phyloP scores from a whole-genome alignment of 768 basidiomycete genomes.

The Leccinum uliginosum region DNA sequence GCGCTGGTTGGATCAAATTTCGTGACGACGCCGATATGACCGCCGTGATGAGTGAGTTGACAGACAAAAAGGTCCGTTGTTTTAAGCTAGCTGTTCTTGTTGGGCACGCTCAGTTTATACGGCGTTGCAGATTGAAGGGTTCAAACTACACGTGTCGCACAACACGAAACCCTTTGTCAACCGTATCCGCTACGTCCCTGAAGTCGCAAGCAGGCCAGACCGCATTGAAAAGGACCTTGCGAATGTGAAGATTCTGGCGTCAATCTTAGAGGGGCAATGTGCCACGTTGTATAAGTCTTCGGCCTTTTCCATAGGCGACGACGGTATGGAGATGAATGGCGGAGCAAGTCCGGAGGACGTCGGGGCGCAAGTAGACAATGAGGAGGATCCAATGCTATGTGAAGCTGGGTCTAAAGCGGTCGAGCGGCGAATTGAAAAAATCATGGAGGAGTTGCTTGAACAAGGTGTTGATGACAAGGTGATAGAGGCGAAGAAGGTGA shows the following conservation, averaged over 20 bases:
- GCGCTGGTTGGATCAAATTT: slow-evolving; percentile 92
- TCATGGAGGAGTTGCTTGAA: slow-evolving; percentile 65
- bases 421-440: slow-evolving; percentile 74
- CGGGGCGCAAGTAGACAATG: slow-evolving; percentile 34
- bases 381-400: slow-evolving; percentile 48
- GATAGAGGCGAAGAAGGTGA: slow-evolving; percentile 69
- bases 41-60: slow-evolving; percentile 63
- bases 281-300: slow-evolving; percentile 42
- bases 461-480: slow-evolving; percentile 66
- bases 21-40: slow-evolving; percentile 80
- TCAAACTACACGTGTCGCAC: slow-evolving; percentile 88
- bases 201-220: slow-evolving; percentile 74
- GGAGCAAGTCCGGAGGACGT: slow-evolving; percentile 29
- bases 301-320: slow-evolving; percentile 14
- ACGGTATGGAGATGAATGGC: slow-evolving; percentile 26
- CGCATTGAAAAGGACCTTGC: slow-evolving; percentile 78
- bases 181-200: slow-evolving; percentile 75
- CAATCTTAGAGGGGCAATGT: slow-evolving; percentile 71
- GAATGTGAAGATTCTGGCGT: slow-evolving; percentile 68
- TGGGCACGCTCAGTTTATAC: slow-evolving; percentile 4
- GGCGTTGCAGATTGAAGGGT: slow-evolving; percentile 76
- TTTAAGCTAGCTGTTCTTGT: neutral
- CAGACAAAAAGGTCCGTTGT: slow-evolving; percentile 73
- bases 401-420: slow-evolving; percentile 75
- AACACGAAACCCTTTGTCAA: slow-evolving; percentile 74